phyloP scores from a whole-genome alignment of 495 filamentous ascomycete genomes.

The Achaetomiella virescens region DNA sequence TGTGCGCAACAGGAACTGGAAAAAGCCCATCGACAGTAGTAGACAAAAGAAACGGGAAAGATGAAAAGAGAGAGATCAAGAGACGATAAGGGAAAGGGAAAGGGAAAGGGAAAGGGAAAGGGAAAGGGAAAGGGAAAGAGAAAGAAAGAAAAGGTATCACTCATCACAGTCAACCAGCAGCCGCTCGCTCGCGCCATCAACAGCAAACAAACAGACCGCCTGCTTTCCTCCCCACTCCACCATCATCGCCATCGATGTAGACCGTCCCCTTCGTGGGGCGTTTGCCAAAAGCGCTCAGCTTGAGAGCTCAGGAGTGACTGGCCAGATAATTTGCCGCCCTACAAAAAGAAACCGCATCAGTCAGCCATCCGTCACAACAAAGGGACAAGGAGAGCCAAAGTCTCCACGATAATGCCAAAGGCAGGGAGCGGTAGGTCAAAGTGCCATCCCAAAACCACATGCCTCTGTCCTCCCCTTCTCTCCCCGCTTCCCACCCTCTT shows the following conservation, averaged over 20 bases:
- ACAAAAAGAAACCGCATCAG: slow-evolving; percentile 11
- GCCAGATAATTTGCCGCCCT: slow-evolving; percentile 47
- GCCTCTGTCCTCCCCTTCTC: not conserved
- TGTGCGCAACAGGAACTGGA: not conserved
- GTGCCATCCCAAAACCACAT: not conserved
- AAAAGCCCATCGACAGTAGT: not conserved
- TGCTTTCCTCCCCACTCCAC: slow-evolving; percentile 4
- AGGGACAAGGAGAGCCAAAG: not conserved
- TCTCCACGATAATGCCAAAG: too few relatives aligned
- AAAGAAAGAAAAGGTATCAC: slow-evolving; percentile 16
- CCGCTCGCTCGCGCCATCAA: not conserved
- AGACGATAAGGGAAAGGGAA: not conserved
- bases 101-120: slow-evolving; percentile 1
- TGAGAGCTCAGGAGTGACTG: slow-evolving; percentile 34
- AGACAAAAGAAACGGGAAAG: not conserved
- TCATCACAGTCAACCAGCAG: slow-evolving; percentile 7
- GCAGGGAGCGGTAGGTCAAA: too few relatives aligned
- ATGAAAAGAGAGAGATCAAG: not conserved
- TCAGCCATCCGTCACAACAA: slow-evolving; percentile 23
- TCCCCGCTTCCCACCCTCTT: not conserved
- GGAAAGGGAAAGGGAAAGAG: not conserved
- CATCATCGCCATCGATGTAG: not conserved
- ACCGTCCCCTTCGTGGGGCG: not conserved
- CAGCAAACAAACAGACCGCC: not conserved
- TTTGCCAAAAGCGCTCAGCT: not conserved